phyloP scores from a whole-genome alignment of 768 basidiomycete genomes.

The Auriscalpium vulgare region DNA sequence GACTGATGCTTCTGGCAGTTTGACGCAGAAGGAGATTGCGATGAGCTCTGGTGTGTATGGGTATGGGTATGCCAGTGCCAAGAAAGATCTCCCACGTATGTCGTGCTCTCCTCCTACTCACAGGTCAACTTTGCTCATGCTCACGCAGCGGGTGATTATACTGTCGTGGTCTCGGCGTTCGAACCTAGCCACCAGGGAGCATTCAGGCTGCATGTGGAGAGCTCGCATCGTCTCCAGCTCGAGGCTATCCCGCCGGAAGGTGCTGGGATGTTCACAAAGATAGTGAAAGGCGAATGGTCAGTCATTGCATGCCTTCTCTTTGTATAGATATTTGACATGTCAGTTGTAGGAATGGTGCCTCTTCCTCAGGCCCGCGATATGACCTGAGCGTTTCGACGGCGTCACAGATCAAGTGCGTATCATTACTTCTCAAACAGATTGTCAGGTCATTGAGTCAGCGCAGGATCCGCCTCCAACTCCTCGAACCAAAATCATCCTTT shows the following conservation, averaged over 20 bases:
- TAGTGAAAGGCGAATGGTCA: constrained; percentile 68
- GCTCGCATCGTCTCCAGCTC: constrained; percentile 54
- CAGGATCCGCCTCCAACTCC: constrained; percentile 66
- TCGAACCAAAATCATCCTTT: constrained; percentile 34
- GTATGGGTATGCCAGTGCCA: constrained; percentile 60
- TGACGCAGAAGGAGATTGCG: constrained; percentile 60
- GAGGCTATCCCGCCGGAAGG: constrained; percentile 74
- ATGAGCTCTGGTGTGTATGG: constrained; percentile 75
- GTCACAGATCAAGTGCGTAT: constrained; percentile 51
- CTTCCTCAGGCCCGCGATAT: constrained; percentile 61
- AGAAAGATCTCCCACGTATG: constrained; percentile 48
- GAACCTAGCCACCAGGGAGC: constrained; percentile 61
- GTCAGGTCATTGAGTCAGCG: neutral
- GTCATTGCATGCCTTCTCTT: constrained; percentile 13
- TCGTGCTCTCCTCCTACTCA: neutral
- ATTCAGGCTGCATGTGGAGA: constrained; percentile 59
- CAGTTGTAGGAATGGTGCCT: constrained; percentile 50
- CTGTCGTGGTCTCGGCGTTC: constrained; percentile 79
- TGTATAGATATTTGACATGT: neutral
- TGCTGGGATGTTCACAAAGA: constrained; percentile 80
- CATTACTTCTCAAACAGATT: neutral
- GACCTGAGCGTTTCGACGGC: constrained; percentile 45
- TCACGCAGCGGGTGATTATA: constrained; percentile 68
- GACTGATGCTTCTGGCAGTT: constrained; percentile 23
- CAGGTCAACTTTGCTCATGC: constrained; percentile 5